Conservation (phyloP, 441 rosid genomes). For the Pelargonium fulgidum region DNA sequence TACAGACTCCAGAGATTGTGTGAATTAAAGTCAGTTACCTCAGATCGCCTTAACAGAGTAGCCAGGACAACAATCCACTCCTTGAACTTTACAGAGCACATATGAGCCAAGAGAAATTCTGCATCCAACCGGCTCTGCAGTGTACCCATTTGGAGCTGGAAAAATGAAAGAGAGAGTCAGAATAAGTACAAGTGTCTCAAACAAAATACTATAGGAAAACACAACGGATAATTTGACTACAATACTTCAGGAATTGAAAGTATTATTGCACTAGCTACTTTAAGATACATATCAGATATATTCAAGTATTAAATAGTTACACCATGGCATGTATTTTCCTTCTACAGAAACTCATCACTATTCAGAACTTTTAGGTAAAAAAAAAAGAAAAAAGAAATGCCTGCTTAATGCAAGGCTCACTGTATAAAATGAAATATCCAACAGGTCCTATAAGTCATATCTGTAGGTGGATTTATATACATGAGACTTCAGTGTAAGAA, state of each 20-base stretch:
- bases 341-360: not conserved
- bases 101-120: conserved; percentile 91
- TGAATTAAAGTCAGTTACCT: conserved; percentile 39
- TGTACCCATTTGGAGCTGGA: conserved; percentile 90
- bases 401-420: too few species aligned
- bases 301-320: too few species aligned
- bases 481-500: too few species aligned
- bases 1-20: not conserved
- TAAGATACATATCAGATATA: too few species aligned
- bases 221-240: too few species aligned
- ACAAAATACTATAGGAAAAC: not conserved
- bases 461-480: too few species aligned
- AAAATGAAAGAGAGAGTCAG: not conserved
- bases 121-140: conserved; percentile 93
- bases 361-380: too few species aligned
- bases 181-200: not conserved
- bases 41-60: conserved; percentile 79
- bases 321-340: not conserved
- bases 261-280: not conserved
- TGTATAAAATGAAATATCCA: too few species aligned
- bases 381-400: too few species aligned
- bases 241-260: not conserved
- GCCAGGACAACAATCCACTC: conserved; percentile 99
- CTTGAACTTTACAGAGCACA: conserved; percentile 98
- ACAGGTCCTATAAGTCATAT: too few species aligned